A percentile compares a stretch with the other conserved stretches of the same genome.
These are phyloP conservation scores for Eimeria brunetti DNA, from an alignment of 169 alveolate species.

Conservation along the genomic window DNA sequence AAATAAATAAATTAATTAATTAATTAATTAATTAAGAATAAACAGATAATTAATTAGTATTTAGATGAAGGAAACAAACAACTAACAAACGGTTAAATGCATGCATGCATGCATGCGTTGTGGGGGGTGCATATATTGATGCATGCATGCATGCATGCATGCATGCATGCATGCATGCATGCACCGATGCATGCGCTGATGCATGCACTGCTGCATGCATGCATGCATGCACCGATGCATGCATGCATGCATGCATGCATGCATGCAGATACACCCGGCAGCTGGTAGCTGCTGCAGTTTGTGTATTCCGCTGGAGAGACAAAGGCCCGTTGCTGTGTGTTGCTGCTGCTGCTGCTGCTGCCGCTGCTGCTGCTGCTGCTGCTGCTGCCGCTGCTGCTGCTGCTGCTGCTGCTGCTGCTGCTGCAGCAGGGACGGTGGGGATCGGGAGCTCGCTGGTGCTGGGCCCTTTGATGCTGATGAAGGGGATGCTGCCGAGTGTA, in stretches of 20 bases:
- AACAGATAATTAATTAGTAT: too few relatives aligned
- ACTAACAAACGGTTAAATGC: too few relatives aligned
- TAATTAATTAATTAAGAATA: too few relatives aligned
- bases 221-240: too few relatives aligned
- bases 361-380: not conserved
- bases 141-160: not conserved
- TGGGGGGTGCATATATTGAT: too few relatives aligned
- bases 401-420: slow-evolving; percentile 8
- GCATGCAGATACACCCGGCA: not conserved
- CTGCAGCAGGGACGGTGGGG: slow-evolving; percentile 86
- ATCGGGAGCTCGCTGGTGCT: slow-evolving; percentile 87
- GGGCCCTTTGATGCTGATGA: slow-evolving; percentile 85
- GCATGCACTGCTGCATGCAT: too few relatives aligned
- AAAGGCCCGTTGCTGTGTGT: not conserved
- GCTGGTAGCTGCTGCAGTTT: too few relatives aligned
- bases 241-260: not conserved
- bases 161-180: not conserved
- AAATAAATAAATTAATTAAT: too few relatives aligned
- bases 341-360: not conserved
- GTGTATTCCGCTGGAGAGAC: not conserved
- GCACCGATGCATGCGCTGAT: not conserved
- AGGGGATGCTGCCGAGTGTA: slow-evolving; percentile 86
- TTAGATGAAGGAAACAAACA: too few relatives aligned
- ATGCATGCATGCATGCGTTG: too few relatives aligned
- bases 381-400: not conserved